Base-by-base conservation (phyloP, 2,329 filamentous ascomycete genomes). In the Fusarium tricinctum region DNA sequence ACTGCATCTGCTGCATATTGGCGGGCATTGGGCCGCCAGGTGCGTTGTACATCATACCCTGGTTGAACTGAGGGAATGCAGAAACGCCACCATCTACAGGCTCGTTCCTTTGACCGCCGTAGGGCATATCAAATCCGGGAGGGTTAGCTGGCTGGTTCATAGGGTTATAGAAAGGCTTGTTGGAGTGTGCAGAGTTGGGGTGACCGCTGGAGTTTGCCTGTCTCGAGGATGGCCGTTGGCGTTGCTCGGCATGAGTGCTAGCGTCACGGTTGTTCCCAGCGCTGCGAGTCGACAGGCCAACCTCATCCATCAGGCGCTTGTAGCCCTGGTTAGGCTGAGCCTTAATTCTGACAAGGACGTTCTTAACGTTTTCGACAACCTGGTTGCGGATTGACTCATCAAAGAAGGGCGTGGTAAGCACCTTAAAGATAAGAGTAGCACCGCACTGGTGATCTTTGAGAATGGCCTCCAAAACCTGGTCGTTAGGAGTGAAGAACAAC, bases 261-360 rank as follows among this genome's bases (percentile, higher is more conserved):
- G 81, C 79, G 56, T 82, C 83, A 42, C 83, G 81, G 53, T 76
- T 79, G 38, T 80, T 77, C 22, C 80, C 80, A 13, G 81, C 78
- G 35, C 80, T 87, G 43, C 89, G 82, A 28, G 89, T 91, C 8
- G 95, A 97, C 38, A 99, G 82, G 63, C 95, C 94, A 72, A 99
- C 96, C 78, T 99, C 96, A 75, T 99, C 96, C 96, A 99, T 99
- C 63, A 99, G 83, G 53, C 96, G 91, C 85, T 98, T 99, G 83
- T 99, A 99, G 52, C 96, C 96, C 81, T 98, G 96, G 66, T 91
- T 92, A 17, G 96, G 93, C 75, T 97, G 93, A 8, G 94, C 95
- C 82, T 97, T 97, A 80, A 98, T 91, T 74, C 92, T 91, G 33
- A 95, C 81, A 33, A 99, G 86, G 39, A 98, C 94, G 73, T 89